Conservation (phyloP, 2,329 filamentous ascomycete genomes). For the Fusarium ambrosium region DNA sequence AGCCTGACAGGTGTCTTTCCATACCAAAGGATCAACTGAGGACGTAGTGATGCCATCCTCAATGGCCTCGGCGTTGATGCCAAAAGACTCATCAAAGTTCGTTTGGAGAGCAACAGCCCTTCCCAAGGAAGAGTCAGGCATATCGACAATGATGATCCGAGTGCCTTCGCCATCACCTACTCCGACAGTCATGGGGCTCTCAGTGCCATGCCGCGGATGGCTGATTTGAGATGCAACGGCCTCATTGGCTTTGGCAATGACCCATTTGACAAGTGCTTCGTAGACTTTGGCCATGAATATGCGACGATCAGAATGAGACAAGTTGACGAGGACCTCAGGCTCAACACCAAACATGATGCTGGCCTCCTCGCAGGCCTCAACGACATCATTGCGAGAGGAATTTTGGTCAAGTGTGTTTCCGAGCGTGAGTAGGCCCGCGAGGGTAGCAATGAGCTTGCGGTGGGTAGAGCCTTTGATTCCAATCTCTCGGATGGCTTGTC, state of each 20-base stretch:
- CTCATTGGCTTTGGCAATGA: constrained; percentile 88
- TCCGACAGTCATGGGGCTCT: constrained; percentile 66
- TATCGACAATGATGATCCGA: constrained; percentile 87
- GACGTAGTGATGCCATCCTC: constrained; percentile 86
- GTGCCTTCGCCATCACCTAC: constrained; percentile 87
- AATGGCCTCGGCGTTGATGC: constrained; percentile 98
- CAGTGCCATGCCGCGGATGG: constrained; percentile 69
- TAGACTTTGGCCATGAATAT: constrained; percentile 89
- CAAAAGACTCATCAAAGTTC: constrained; percentile 89
- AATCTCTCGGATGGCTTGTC: constrained; percentile 86
- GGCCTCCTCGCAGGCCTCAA: constrained; percentile 91
- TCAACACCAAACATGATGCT: constrained; percentile 89
- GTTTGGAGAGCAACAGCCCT: constrained; percentile 90
- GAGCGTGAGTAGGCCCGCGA: constrained; percentile 90
- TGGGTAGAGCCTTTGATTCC: constrained; percentile 91
- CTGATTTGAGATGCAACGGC: constrained; percentile 81
- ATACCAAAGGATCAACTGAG: constrained; percentile 81
- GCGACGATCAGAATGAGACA: constrained; percentile 87
- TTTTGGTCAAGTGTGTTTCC: constrained; percentile 90
- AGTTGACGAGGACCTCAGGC: constrained; percentile 81
- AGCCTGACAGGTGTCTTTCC: constrained; percentile 83
- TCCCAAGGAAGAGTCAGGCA: constrained; percentile 83
- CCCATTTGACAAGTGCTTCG: constrained; percentile 94
- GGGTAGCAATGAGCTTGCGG: constrained; percentile 84
- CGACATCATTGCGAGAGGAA: constrained; percentile 85